Evolutionary conservation across 2,329 filamentous ascomycete species (phyloP).

Genomic region (Teratosphaeria pseudoeucalypti): DNA sequence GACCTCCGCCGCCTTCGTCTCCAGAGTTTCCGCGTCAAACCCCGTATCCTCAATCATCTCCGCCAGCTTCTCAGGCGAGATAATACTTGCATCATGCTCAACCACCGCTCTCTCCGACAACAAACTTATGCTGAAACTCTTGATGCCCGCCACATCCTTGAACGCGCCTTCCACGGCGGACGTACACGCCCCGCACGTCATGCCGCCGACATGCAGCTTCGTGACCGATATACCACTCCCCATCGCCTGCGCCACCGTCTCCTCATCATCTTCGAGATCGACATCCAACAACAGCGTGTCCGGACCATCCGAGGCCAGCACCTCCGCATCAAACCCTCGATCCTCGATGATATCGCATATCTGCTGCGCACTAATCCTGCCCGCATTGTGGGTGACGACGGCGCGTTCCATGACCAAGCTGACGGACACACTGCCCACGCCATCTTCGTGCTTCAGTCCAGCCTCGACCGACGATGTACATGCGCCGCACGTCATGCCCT

Average conservation of each 20-base stretch:
- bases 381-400: slow-evolving; percentile 78
- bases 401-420: slow-evolving; percentile 93
- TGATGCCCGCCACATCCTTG: slow-evolving; percentile 68
- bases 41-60: slow-evolving; percentile 86
- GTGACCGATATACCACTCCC: slow-evolving; percentile 70
- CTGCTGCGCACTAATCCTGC: slow-evolving; percentile 60
- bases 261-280: slow-evolving; percentile 11
- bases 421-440: slow-evolving; percentile 78
- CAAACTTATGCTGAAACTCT: slow-evolving; percentile 80
- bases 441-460: slow-evolving; percentile 70
- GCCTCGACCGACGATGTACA: slow-evolving; percentile 89
- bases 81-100: slow-evolving; percentile 67
- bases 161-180: slow-evolving; percentile 92
- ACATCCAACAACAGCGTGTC: slow-evolving; percentile 13
- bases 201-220: slow-evolving; percentile 81
- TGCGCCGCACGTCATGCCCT: slow-evolving; percentile 79
- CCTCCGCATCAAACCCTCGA: slow-evolving; percentile 76
- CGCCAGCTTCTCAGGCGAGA: slow-evolving; percentile 64
- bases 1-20: slow-evolving; percentile 47
- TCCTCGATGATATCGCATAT: slow-evolving; percentile 83
- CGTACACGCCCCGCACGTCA: slow-evolving; percentile 82
- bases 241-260: slow-evolving; percentile 2
- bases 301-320: slow-evolving; percentile 23
- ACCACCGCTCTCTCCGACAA: slow-evolving; percentile 95
- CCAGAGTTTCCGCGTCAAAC: slow-evolving; percentile 78